Conservation (phyloP, 1,284 basidiomycete genomes). For the Leccinum griseonigrum region DNA sequence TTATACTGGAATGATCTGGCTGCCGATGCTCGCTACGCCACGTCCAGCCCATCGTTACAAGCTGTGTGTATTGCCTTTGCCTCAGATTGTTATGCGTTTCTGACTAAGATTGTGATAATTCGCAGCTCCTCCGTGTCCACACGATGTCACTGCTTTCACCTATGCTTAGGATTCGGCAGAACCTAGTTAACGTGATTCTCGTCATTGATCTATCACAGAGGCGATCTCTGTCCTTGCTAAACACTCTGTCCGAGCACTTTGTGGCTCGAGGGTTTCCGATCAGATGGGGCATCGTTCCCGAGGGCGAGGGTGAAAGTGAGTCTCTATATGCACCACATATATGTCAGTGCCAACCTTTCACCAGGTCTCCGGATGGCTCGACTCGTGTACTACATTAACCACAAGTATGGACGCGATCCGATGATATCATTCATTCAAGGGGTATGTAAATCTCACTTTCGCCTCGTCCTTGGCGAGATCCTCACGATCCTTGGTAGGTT, state of each 20-base stretch:
- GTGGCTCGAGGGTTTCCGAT: constrained; percentile 74
- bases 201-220: constrained; percentile 74
- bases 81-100: not conserved
- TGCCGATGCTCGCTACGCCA: constrained; percentile 68
- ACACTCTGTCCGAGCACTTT: constrained; percentile 61
- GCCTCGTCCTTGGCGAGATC: not conserved
- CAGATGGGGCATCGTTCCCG: constrained; percentile 81
- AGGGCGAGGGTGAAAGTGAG: constrained; percentile 58
- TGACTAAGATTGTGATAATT: constrained; percentile 6
- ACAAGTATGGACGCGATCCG: constrained; percentile 59
- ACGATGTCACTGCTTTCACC: constrained; percentile 81
- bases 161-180: constrained; percentile 56
- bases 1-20: constrained; percentile 91
- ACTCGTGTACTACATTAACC: constrained; percentile 66
- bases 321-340: constrained; percentile 5
- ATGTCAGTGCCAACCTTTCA: constrained; percentile 10
- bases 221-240: constrained; percentile 59
- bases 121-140: constrained; percentile 67
- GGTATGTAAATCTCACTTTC: constrained; percentile 38
- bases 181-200: constrained; percentile 80
- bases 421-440: constrained; percentile 60
- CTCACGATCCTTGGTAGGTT: constrained; percentile 27
- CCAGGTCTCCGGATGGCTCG: constrained; percentile 70
- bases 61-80: constrained; percentile 8
- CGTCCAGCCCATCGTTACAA: constrained; percentile 42